Evolutionary conservation across 257 asterid genomes (phyloP).

Genomic region (Ilex aquifolium): DNA sequence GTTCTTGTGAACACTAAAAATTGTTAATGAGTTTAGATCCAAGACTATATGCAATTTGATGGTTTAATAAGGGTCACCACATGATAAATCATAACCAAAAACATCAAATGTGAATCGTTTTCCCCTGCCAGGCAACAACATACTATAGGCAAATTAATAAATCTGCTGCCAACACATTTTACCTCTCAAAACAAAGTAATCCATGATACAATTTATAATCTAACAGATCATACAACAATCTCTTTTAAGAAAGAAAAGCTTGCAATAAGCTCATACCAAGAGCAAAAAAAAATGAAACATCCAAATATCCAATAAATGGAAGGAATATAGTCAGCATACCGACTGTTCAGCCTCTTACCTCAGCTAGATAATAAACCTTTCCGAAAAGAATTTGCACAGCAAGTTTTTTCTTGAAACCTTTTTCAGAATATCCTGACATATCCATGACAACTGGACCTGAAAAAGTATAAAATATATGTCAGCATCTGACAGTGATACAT

Average conservation of each 20-base stretch:
- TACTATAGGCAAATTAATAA: too few relatives aligned
- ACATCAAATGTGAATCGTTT: too few relatives aligned
- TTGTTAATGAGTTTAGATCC: too few relatives aligned
- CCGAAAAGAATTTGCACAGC: slow-evolving; percentile 90
- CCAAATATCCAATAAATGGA: not conserved
- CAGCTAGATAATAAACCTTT: slow-evolving; percentile 75
- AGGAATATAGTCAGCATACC: slow-evolving; percentile 6
- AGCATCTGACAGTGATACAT: not conserved
- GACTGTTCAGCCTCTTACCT: slow-evolving; percentile 34
- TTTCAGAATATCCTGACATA: slow-evolving; percentile 72
- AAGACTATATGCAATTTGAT: too few relatives aligned
- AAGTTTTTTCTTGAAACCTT: slow-evolving; percentile 84
- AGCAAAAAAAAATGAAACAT: too few relatives aligned
- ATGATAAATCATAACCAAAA: too few relatives aligned
- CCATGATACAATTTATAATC: not conserved
- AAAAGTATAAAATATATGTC: slow-evolving; percentile 2
- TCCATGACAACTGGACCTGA: slow-evolving; percentile 96
- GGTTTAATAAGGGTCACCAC: too few relatives aligned
- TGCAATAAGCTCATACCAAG: not conserved
- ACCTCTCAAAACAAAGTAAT: too few relatives aligned
- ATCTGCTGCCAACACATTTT: too few relatives aligned
- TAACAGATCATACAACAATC: not conserved
- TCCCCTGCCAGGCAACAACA: too few relatives aligned
- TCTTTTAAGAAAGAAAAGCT: not conserved
- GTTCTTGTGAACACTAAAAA: too few relatives aligned